Conservation (phyloP, 805 yeast genomes). For the Suhomyces sp. region DNA sequence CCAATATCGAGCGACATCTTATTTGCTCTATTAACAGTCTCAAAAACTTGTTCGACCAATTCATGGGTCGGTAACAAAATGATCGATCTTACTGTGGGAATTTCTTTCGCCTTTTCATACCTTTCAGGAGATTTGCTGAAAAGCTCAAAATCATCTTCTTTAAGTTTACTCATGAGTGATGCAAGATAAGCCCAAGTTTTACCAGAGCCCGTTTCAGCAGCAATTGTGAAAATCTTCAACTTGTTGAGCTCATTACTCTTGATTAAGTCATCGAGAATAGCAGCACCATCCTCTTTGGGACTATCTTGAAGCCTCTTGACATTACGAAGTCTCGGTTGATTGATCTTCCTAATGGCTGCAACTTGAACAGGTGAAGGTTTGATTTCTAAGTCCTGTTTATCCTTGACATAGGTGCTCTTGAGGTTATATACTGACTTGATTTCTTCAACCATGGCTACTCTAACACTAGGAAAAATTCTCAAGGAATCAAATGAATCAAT, state of each 20-base stretch:
- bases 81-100: slow-evolving; percentile 57
- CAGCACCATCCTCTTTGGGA: slow-evolving; percentile 17
- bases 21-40: slow-evolving; percentile 37
- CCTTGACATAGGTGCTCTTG: slow-evolving; percentile 30
- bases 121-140: slow-evolving; percentile 18
- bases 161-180: slow-evolving; percentile 68
- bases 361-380: slow-evolving; percentile 81
- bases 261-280: slow-evolving; percentile 27
- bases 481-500: slow-evolving; percentile 66
- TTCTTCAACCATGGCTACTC: slow-evolving; percentile 57
- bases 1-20: slow-evolving; percentile 20
- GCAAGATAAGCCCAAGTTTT: slow-evolving; percentile 90
- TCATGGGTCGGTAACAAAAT: slow-evolving; percentile 91
- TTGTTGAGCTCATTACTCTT: slow-evolving; percentile 29
- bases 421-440: slow-evolving; percentile 42
- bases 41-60: slow-evolving; percentile 74
- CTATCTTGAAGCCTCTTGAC: slow-evolving; percentile 26
- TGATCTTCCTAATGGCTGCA: slow-evolving; percentile 61
- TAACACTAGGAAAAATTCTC: slow-evolving; percentile 63
- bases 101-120: slow-evolving; percentile 23
- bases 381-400: slow-evolving; percentile 33
- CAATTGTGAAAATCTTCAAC: slow-evolving; percentile 68
- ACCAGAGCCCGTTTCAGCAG: slow-evolving; percentile 97
- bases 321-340: slow-evolving; percentile 40
- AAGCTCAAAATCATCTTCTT: slow-evolving; percentile 48